These are phyloP conservation scores for Leccinum boreale DNA, from an alignment of 768 basidiomycete genomes.

Conservation along the genomic window DNA sequence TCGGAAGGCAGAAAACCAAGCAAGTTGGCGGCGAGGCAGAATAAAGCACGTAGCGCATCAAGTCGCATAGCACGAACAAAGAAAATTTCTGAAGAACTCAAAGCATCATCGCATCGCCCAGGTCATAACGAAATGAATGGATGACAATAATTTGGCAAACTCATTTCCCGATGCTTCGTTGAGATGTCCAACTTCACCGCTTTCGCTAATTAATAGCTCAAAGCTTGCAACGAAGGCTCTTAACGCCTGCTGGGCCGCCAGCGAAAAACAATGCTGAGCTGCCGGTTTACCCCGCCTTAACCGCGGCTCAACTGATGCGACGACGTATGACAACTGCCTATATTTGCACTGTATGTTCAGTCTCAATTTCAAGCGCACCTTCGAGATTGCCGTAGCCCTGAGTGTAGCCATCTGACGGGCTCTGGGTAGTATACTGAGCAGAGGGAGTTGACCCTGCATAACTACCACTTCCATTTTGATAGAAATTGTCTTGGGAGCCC, in stretches of 20 bases:
- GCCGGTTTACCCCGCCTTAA: constrained; percentile 50
- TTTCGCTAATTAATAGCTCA: constrained; percentile 48
- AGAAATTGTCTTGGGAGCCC: constrained; percentile 55
- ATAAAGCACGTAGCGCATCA: constrained; percentile 46
- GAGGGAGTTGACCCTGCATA: constrained; percentile 49
- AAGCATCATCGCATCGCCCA: constrained; percentile 18
- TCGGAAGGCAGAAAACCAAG: constrained; percentile 45
- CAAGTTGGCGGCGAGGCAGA: constrained; percentile 40
- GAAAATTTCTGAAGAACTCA: constrained; percentile 25
- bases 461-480: constrained; percentile 66
- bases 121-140: constrained; percentile 15
- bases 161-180: constrained; percentile 29
- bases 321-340: constrained; percentile 35
- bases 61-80: constrained; percentile 25
- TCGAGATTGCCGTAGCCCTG: constrained; percentile 68
- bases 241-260: constrained; percentile 27
- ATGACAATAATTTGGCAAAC: constrained; percentile 19
- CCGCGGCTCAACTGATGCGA: constrained; percentile 40
- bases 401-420: constrained; percentile 44
- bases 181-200: constrained; percentile 37
- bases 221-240: constrained; percentile 41
- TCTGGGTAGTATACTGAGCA: constrained; percentile 49
- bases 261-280: constrained; percentile 25
- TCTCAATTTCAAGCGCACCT: constrained; percentile 84
- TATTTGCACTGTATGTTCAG: constrained; percentile 44